These are phyloP conservation scores for Asterochloris sp. DNA, from an alignment of 139 green algal genomes.

Conservation along the genomic window DNA sequence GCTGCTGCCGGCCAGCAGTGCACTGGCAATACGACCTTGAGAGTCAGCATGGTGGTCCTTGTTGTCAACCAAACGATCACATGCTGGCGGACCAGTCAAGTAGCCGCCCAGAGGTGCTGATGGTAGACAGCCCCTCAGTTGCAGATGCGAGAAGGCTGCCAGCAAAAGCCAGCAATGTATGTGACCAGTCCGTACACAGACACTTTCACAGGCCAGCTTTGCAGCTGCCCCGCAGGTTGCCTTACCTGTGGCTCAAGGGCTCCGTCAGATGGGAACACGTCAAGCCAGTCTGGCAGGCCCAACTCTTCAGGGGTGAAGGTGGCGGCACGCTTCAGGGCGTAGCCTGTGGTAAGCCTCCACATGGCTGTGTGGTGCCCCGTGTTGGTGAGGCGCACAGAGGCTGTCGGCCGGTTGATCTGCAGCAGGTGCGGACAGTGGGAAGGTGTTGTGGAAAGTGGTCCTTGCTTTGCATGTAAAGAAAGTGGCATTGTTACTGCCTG, in stretches of 20 bases:
- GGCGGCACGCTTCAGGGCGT: slow-evolving; percentile 4
- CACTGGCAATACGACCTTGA: no score
- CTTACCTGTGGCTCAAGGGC: slow-evolving; percentile 5
- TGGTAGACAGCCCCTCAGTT: not conserved
- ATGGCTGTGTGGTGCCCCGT: not conserved
- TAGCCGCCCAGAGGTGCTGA: not conserved
- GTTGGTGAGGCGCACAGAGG: slow-evolving; percentile 5
- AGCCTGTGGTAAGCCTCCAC: not conserved
- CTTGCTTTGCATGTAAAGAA: not conserved
- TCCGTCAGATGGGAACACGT: slow-evolving; percentile 2
- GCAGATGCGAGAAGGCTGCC: not conserved
- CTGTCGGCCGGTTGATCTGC: not conserved
- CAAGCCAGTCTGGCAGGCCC: slow-evolving; percentile 16
- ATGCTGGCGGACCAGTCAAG: no score
- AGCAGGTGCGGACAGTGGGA: not conserved
- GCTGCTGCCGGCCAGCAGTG: no score
- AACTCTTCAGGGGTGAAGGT: not conserved
- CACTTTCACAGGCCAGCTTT: not conserved
- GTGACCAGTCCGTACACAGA: not conserved
- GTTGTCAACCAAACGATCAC: no score
- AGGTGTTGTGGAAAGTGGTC: no score
- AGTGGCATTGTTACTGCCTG: not conserved
- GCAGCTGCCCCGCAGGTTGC: not conserved
- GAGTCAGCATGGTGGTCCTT: no score
- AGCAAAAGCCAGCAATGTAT: not conserved